A percentile compares a stretch with the other conserved stretches of the same genome.
These are phyloP conservation scores for Lodderomyces parapsilosis DNA, from an alignment of 1,139 yeast species.

Conservation along the genomic window DNA sequence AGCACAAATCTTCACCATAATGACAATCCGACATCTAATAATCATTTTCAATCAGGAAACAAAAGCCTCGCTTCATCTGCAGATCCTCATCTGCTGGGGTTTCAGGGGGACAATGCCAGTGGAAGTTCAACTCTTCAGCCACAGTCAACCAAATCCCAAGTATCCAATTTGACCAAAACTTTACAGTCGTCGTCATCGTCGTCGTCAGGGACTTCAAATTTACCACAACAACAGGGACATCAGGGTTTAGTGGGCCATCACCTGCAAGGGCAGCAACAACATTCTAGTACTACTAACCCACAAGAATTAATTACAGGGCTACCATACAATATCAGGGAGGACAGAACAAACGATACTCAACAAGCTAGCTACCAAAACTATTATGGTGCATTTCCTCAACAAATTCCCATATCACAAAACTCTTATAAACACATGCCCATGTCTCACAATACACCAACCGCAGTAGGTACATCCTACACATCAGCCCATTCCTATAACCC, in stretches of 20 bases:
- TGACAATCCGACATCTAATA: conserved; percentile 5
- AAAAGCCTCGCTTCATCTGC: not conserved
- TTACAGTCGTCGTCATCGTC: conserved; percentile 22
- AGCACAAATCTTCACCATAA: conserved; percentile 5
- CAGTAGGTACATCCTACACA: conserved; percentile 48
- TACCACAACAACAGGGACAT: not conserved
- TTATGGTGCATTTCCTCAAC: conserved; percentile 9
- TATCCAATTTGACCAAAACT: conserved; percentile 42
- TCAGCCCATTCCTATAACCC: conserved; percentile 44
- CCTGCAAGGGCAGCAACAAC: conserved; percentile 4
- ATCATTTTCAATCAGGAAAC: conserved; percentile 2
- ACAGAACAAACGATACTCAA: not conserved
- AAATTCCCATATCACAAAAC: conserved; percentile 17
- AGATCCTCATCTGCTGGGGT: conserved; percentile 5
- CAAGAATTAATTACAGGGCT: conserved; percentile 2
- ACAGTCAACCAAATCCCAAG: conserved; percentile 15
- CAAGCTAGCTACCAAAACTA: not conserved
- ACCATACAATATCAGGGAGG: not conserved
- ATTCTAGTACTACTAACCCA: conserved; percentile 12
- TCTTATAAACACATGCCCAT: conserved; percentile 41
- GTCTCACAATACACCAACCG: conserved; percentile 57
- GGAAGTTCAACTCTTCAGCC: conserved; percentile 3
- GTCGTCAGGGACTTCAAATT: not conserved
- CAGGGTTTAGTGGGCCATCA: not conserved
- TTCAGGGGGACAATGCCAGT: conserved; percentile 5